Percentiles rank a stretch among this genome's conserved stretches.
Evolutionary conservation across 2,329 filamentous ascomycete genomes (phyloP).

Genomic region (Allantophomopsis cytisporea): DNA sequence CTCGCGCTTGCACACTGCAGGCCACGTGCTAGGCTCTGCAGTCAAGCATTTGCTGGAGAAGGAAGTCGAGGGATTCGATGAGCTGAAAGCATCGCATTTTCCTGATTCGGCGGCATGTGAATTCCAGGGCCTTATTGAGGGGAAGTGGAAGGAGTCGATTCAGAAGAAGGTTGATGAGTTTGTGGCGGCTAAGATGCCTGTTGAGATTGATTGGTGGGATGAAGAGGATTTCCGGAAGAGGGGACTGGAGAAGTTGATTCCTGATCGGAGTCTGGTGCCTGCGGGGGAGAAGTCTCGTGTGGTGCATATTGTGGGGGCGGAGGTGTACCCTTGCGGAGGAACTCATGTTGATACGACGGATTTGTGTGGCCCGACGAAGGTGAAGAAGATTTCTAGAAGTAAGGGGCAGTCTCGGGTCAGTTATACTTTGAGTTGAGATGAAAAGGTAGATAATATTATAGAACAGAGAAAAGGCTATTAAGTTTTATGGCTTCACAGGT

Average conservation of each 20-base stretch:
- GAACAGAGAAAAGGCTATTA: too few species aligned
- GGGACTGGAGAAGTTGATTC: slow-evolving; percentile 36
- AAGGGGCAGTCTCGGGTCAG: slow-evolving; percentile 48
- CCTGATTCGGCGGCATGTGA: slow-evolving; percentile 55
- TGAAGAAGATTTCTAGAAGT: slow-evolving; percentile 52
- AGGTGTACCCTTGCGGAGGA: slow-evolving; percentile 62
- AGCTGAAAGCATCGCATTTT: slow-evolving; percentile 60
- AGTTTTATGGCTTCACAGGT: too few species aligned
- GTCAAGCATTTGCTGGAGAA: slow-evolving; percentile 41
- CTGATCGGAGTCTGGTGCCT: slow-evolving; percentile 28
- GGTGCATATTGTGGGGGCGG: slow-evolving; percentile 54
- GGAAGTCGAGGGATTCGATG: slow-evolving; percentile 34
- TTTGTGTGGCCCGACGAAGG: slow-evolving; percentile 42
- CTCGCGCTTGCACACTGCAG: slow-evolving; percentile 60
- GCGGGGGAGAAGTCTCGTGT: slow-evolving; percentile 41
- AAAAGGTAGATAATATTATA: too few species aligned
- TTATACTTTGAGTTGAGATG: slow-evolving; percentile 6
- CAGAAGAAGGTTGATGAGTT: slow-evolving; percentile 47
- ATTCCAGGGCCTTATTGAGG: slow-evolving; percentile 53
- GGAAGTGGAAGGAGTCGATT: slow-evolving; percentile 45
- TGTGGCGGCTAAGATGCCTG: slow-evolving; percentile 37
- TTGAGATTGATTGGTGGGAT: slow-evolving; percentile 56
- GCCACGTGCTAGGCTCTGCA: slow-evolving; percentile 57
- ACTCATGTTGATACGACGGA: slow-evolving; percentile 55
- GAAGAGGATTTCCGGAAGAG: slow-evolving; percentile 42